Evolutionary conservation across 1,284 basidiomycete genomes (phyloP).

Genomic region (Violaceomyces palustris): DNA sequence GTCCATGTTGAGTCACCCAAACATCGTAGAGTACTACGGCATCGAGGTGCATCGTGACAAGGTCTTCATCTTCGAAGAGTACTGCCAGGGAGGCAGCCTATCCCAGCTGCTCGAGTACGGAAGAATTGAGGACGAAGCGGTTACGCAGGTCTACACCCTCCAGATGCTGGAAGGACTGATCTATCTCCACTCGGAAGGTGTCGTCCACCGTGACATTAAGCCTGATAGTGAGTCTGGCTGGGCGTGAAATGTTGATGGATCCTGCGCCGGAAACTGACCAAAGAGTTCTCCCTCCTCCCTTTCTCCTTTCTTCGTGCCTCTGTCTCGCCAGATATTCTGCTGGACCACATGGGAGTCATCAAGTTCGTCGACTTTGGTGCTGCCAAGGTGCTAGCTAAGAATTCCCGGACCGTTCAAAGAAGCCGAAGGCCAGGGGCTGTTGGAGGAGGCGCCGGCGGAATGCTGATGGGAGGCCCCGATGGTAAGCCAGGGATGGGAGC

Average conservation of each 20-base stretch:
- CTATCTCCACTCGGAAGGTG: slow-evolving; percentile 86
- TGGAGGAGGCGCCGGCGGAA: slow-evolving; percentile 35
- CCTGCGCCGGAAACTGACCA: too few relatives aligned
- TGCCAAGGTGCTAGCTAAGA: slow-evolving; percentile 92
- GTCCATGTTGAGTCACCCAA: slow-evolving; percentile 96
- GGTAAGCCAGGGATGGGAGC: slow-evolving; percentile 37
- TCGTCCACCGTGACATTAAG: slow-evolving; percentile 96
- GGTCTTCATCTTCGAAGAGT: slow-evolving; percentile 99
- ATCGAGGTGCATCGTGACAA: slow-evolving; percentile 99
- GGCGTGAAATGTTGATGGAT: slow-evolving; percentile 57
- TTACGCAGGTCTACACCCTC: slow-evolving; percentile 91
- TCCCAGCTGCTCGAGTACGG: slow-evolving; percentile 87
- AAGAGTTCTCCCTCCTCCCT: too few relatives aligned
- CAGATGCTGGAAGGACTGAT: slow-evolving; percentile 92
- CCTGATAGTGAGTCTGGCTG: too few relatives aligned
- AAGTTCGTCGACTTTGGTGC: slow-evolving; percentile 99
- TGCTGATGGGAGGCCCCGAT: slow-evolving; percentile 56
- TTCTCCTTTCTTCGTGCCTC: background rate
- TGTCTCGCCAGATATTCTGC: slow-evolving; percentile 66
- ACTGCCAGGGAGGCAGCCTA: slow-evolving; percentile 91
- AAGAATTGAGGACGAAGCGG: slow-evolving; percentile 91
- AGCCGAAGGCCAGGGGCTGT: slow-evolving; percentile 26
- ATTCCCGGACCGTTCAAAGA: slow-evolving; percentile 63
- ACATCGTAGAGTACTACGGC: slow-evolving; percentile 98
- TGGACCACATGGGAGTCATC: slow-evolving; percentile 87